Percentiles rank a stretch among this genome's conserved stretches.
Evolutionary conservation across 1,284 basidiomycete species (phyloP).

Genomic region (Volvariella surrecta): DNA sequence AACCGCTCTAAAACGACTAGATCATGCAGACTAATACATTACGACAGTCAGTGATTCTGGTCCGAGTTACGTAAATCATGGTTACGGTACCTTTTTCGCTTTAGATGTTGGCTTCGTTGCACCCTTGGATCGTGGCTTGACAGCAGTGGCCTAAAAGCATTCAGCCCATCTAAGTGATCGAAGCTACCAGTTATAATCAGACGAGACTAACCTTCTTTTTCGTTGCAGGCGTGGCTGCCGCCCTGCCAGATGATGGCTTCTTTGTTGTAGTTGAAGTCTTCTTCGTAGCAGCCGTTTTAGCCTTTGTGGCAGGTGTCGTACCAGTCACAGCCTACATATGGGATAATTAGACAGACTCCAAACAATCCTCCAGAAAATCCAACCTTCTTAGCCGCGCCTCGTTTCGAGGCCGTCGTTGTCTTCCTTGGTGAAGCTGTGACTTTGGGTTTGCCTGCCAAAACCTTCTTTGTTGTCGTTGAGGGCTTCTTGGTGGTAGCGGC

Average conservation of each 20-base stretch:
- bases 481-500: no score
- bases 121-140: conserved; percentile 25
- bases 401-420: conserved; percentile 25
- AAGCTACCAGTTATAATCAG: neutral
- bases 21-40: no score
- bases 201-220: no score
- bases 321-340: conserved; percentile 28
- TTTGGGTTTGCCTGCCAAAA: conserved; percentile 28
- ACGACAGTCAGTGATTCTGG: no score
- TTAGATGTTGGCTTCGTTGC: conserved; percentile 23
- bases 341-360: conserved; percentile 3
- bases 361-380: conserved; percentile 9
- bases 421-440: conserved; percentile 19
- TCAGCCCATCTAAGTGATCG: conserved; percentile 3
- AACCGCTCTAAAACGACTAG: no score
- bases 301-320: conserved; percentile 24
- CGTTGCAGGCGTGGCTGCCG: neutral
- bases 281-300: conserved; percentile 29
- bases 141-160: conserved; percentile 16
- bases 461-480: conserved; percentile 25
- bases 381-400: conserved; percentile 22
- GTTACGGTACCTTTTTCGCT: conserved; percentile 27
- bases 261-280: conserved; percentile 22
- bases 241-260: conserved; percentile 11
- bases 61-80: no score